These are phyloP conservation scores for Talaromyces sp. DNA, from an alignment of 2,329 filamentous ascomycete species.

Conservation along the genomic window DNA sequence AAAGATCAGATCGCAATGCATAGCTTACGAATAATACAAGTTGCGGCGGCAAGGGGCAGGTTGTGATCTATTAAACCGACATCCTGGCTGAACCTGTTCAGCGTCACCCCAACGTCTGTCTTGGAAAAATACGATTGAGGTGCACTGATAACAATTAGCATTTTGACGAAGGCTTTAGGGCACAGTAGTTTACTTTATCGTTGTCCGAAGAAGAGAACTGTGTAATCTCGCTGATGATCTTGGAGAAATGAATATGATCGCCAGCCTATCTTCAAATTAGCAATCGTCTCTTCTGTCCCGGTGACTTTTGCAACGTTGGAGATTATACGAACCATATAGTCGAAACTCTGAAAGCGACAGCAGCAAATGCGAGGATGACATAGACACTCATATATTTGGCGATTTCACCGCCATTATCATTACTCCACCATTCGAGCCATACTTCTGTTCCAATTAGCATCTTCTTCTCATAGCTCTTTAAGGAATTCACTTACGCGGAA, in stretches of 20 bases:
- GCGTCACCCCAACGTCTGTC: constrained; percentile 37
- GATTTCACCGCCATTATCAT: constrained; percentile 30
- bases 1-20: not conserved
- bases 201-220: constrained; percentile 39
- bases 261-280: not conserved
- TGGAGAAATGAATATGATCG: constrained; percentile 46
- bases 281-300: not conserved
- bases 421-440: constrained; percentile 45
- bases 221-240: constrained; percentile 52
- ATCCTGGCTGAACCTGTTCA: constrained; percentile 47
- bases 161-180: not conserved
- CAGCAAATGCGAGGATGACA: constrained; percentile 33
- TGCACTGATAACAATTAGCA: constrained; percentile 23
- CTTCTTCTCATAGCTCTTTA: not conserved
- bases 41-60: not conserved
- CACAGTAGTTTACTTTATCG: not conserved
- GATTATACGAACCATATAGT: not conserved
- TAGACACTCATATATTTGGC: constrained; percentile 42
- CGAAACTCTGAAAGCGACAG: not conserved
- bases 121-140: constrained; percentile 44
- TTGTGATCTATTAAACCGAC: constrained; percentile 42
- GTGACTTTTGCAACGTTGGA: not conserved
- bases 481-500: not conserved
- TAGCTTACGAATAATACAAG: constrained; percentile 39
- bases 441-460: not conserved